Conservation (phyloP, 2,329 filamentous ascomycete genomes). For the Monilinia fructigena region DNA sequence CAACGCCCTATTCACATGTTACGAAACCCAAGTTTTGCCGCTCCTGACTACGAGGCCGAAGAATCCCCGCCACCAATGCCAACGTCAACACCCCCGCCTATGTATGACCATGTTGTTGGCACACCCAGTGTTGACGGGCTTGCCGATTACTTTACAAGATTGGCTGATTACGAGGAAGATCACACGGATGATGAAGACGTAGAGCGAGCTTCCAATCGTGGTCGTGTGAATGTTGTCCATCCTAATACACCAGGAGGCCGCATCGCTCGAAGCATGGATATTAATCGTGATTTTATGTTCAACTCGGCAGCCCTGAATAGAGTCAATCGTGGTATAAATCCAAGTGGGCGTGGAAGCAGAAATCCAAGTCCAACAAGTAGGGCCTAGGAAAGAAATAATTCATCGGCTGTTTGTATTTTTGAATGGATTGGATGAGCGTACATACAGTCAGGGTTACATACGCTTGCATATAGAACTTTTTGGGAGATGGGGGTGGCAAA, state of each 20-base stretch:
- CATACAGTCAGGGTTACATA: not conserved
- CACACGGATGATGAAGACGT: conserved; percentile 37
- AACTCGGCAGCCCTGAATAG: conserved; percentile 23
- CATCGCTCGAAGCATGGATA: conserved; percentile 40
- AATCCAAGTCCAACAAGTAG: not conserved
- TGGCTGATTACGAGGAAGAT: conserved; percentile 39
- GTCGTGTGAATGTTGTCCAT: conserved; percentile 40
- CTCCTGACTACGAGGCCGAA: conserved; percentile 68
- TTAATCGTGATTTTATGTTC: conserved; percentile 41
- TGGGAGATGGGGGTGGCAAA: not conserved
- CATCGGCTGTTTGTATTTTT: conserved; percentile 2
- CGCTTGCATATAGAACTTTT: conserved; percentile 13
- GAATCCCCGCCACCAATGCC: conserved; percentile 65
- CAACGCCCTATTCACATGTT: conserved; percentile 62
- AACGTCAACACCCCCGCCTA: conserved; percentile 69
- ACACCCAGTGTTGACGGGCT: conserved; percentile 52
- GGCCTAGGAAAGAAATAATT: not conserved
- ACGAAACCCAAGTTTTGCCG: conserved; percentile 66
- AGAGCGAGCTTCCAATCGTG: conserved; percentile 31
- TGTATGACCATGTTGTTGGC: conserved; percentile 64
- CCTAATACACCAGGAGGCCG: conserved; percentile 40
- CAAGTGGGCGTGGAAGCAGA: not conserved
- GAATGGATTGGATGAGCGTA: not conserved
- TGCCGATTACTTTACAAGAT: conserved; percentile 67
- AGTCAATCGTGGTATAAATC: not conserved